These are phyloP conservation scores for Phytophthora citricola DNA, from an alignment of 352 stramenopile genomes.

Conservation along the genomic window DNA sequence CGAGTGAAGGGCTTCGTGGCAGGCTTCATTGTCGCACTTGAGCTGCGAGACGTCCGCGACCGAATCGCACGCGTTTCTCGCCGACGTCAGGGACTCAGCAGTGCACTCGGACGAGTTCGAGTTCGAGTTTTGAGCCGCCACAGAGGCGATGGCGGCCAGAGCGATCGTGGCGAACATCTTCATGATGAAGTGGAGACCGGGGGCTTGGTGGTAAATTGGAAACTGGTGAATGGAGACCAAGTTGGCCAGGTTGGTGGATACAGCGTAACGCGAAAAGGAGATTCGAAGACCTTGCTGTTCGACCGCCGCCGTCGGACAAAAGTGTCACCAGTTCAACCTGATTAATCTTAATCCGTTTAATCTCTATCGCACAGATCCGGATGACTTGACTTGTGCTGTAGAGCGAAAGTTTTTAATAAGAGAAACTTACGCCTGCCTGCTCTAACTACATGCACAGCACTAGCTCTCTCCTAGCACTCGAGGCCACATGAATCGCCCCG, in stretches of 20 bases:
- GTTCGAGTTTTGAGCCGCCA: constrained; percentile 18
- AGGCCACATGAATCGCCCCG: too few relatives aligned
- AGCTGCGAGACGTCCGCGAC: constrained; percentile 45
- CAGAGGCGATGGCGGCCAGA: constrained; percentile 9
- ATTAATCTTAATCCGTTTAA: constrained; percentile 11
- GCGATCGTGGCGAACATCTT: constrained; percentile 29
- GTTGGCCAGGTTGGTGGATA: constrained; percentile 7
- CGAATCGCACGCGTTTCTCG: constrained; percentile 45
- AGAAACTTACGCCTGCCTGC: too few relatives aligned
- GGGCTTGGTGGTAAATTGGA: constrained; percentile 26
- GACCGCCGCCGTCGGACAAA: constrained; percentile 25
- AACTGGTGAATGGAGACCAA: constrained; percentile 20
- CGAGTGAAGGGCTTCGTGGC: constrained; percentile 46
- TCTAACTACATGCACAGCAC: too few relatives aligned
- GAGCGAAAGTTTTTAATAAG: too few relatives aligned
- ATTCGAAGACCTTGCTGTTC: constrained; percentile 4
- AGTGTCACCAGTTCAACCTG: constrained; percentile 8
- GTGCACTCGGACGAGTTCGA: constrained; percentile 34
- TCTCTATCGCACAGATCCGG: neutral
- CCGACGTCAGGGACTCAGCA: constrained; percentile 24
- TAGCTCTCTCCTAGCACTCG: too few relatives aligned
- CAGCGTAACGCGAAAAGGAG: neutral
- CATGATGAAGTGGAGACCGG: constrained; percentile 20
- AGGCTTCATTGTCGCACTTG: constrained; percentile 45
- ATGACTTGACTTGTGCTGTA: too few relatives aligned